A percentile compares a stretch with the other conserved stretches of the same genome.
Conservation (phyloP, 2,329 filamentous ascomycete species). For the Aspergillus sp. region DNA sequence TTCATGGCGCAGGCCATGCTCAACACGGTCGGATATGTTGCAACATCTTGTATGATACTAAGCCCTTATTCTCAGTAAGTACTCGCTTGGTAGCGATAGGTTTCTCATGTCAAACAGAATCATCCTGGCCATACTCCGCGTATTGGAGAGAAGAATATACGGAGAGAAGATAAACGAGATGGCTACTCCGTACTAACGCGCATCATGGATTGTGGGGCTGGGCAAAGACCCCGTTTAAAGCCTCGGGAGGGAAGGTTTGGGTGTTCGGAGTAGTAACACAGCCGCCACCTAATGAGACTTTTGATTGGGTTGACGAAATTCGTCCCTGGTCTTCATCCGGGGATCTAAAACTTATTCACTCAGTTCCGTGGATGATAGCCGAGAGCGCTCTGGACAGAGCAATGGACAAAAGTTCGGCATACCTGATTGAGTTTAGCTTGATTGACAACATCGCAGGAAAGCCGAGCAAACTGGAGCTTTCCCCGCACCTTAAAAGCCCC, state of each 20-base stretch:
- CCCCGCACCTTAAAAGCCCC: conserved; percentile 1
- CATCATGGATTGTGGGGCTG: neutral
- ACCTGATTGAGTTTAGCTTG: neutral
- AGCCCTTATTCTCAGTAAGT: too few species aligned
- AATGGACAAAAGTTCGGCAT: conserved; percentile 1
- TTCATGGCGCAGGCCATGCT: too few species aligned
- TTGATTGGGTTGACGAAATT: neutral
- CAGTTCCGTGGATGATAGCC: neutral
- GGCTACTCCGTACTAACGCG: neutral
- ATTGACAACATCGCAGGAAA: neutral
- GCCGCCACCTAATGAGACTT: neutral
- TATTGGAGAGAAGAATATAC: too few species aligned
- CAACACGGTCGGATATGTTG: too few species aligned
- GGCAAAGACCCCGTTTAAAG: neutral
- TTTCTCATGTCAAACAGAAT: neutral
- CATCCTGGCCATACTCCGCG: neutral
- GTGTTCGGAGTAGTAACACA: neutral
- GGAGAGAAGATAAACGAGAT: neutral
- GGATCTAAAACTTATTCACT: neutral
- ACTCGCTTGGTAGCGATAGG: too few species aligned
- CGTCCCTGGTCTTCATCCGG: neutral
- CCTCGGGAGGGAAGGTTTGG: neutral
- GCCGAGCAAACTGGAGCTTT: neutral
- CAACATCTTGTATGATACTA: too few species aligned
- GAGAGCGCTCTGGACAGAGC: neutral